Evolutionary conservation across 2,329 filamentous ascomycete genomes (phyloP).

Genomic region (Metarhizium humberi): DNA sequence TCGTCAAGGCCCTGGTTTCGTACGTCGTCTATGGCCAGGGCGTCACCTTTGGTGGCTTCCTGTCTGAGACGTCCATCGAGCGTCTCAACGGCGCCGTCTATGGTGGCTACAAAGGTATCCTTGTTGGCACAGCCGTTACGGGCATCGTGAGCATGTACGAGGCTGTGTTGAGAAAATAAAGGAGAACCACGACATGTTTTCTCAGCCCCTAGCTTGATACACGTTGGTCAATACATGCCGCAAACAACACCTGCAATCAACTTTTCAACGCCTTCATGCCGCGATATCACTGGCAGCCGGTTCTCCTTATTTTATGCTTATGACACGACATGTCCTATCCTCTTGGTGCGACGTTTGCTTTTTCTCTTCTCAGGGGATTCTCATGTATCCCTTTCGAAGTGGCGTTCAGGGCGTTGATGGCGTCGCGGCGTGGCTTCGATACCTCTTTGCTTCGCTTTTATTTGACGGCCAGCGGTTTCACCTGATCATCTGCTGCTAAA

Average conservation of each 20-base stretch:
- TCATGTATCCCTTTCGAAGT: slow-evolving; percentile 1
- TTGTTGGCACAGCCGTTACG: slow-evolving; percentile 60
- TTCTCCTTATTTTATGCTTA: neutral
- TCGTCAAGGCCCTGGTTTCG: slow-evolving; percentile 73
- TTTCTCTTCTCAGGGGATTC: slow-evolving; percentile 2
- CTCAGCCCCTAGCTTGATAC: neutral
- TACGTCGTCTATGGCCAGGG: slow-evolving; percentile 72
- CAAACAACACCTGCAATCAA: too few species aligned
- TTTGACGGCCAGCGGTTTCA: neutral
- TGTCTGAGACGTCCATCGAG: slow-evolving; percentile 49
- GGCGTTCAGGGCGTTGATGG: slow-evolving; percentile 22
- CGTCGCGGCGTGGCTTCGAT: slow-evolving; percentile 20
- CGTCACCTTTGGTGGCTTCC: slow-evolving; percentile 51
- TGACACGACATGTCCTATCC: neutral
- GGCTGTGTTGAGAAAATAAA: slow-evolving; percentile 61
- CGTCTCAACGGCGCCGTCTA: slow-evolving; percentile 59
- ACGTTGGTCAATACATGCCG: too few species aligned
- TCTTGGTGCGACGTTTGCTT: neutral
- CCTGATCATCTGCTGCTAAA: neutral
- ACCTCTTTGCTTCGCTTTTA: slow-evolving; percentile 12
- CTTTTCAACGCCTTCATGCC: too few species aligned
- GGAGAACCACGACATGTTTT: neutral
- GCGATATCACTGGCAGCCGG: neutral
- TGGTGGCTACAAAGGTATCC: slow-evolving; percentile 60
- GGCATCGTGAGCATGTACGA: slow-evolving; percentile 66